These are phyloP conservation scores for Aristolochia contorta DNA, from an alignment of 164 flowering plant genomes.

Conservation along the genomic window DNA sequence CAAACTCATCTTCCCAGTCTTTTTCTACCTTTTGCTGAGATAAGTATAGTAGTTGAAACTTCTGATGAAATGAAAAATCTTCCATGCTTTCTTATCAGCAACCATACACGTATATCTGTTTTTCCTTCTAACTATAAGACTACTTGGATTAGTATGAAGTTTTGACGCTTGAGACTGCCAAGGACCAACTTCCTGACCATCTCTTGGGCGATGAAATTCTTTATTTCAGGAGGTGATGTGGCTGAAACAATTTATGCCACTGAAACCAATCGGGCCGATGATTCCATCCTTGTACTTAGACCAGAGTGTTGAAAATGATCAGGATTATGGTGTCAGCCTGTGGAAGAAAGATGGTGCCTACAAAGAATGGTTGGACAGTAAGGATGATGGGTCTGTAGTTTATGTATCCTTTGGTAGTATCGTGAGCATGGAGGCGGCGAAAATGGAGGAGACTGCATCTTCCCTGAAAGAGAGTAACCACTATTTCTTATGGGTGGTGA, in stretches of 20 bases:
- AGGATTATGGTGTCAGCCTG: neutral
- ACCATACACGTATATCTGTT: too few relatives aligned
- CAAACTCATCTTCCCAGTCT: too few relatives aligned
- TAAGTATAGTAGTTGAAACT: too few relatives aligned
- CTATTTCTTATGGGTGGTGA: conserved; percentile 29
- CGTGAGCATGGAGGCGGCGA: conserved; percentile 1
- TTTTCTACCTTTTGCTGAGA: too few relatives aligned
- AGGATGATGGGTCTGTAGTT: conserved; percentile 1
- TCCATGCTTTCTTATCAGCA: too few relatives aligned
- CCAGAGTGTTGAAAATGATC: neutral
- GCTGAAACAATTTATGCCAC: neutral
- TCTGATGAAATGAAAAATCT: too few relatives aligned
- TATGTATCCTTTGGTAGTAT: conserved; percentile 11
- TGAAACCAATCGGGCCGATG: neutral
- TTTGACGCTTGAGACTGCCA: too few relatives aligned
- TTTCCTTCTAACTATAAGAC: too few relatives aligned
- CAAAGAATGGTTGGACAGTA: conserved; percentile 5
- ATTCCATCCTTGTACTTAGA: neutral
- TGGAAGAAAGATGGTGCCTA: conserved; percentile 1
- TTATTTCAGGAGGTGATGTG: neutral
- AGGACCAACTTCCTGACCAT: too few relatives aligned
- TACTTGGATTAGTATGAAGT: too few relatives aligned
- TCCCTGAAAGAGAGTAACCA: conserved; percentile 9
- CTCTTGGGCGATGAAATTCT: neutral
- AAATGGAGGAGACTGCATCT: conserved; percentile 21